Evolutionary conservation across 345 rosid genomes (phyloP).

Genomic region (thale cress (Arabidopsis thaliana)): DNA sequence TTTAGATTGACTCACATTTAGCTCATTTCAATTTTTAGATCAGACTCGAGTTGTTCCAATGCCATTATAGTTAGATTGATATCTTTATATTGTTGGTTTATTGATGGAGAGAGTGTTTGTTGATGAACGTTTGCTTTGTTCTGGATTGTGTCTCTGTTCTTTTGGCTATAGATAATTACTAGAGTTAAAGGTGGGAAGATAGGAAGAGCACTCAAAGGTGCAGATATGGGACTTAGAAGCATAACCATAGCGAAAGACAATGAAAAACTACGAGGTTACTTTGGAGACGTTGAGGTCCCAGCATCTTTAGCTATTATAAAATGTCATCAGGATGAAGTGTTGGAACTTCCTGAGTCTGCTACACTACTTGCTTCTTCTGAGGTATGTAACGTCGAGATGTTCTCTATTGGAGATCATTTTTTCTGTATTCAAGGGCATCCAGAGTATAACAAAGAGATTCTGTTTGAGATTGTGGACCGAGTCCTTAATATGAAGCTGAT

Average conservation of each 20-base stretch:
- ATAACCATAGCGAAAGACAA: slow-evolving; percentile 61
- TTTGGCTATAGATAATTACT: slow-evolving; percentile 64
- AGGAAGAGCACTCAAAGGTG: slow-evolving; percentile 64
- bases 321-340: slow-evolving; percentile 86
- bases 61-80: too few species aligned
- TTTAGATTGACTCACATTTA: not conserved
- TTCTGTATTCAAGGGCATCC: slow-evolving; percentile 94
- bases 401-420: slow-evolving; percentile 58
- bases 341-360: slow-evolving; percentile 77
- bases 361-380: slow-evolving; percentile 77
- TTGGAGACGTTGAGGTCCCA: slow-evolving; percentile 48
- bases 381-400: slow-evolving; percentile 79
- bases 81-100: too few species aligned
- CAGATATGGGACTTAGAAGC: slow-evolving; percentile 77
- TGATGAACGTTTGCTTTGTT: not conserved
- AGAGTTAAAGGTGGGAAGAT: slow-evolving; percentile 80
- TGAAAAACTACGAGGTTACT: slow-evolving; percentile 22
- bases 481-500: slow-evolving; percentile 53
- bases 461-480: slow-evolving; percentile 72
- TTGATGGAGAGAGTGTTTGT: not conserved
- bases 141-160: not conserved
- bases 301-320: slow-evolving; percentile 62
- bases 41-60: too few species aligned
- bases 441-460: slow-evolving; percentile 84
- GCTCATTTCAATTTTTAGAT: too few species aligned